A percentile compares a stretch with the other conserved stretches of the same genome.
Evolutionary conservation across 768 basidiomycete genomes (phyloP).

Genomic region (Rhodotorula sphaerocarpa): DNA sequence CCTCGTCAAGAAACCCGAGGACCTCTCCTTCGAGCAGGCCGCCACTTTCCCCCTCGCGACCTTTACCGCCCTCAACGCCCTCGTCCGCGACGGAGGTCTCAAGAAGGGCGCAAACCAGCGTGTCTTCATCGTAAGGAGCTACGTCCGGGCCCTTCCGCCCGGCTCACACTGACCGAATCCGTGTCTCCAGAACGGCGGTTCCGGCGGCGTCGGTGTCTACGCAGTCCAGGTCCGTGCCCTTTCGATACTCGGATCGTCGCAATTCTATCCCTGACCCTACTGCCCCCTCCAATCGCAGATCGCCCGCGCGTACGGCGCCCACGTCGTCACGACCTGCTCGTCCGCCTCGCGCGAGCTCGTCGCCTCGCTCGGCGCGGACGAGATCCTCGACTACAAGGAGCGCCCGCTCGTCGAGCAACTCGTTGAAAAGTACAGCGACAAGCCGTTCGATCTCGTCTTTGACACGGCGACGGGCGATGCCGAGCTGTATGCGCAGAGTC

Average conservation of each 20-base stretch:
- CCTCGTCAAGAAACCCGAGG: conserved; percentile 49
- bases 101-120: conserved; percentile 11
- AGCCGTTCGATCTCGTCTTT: conserved; percentile 52
- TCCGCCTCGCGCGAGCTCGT: conserved; percentile 16
- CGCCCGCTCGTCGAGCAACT: conserved; percentile 10
- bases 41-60: conserved; percentile 57
- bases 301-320: conserved; percentile 19
- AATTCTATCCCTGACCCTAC: background rate
- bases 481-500: conserved; percentile 49
- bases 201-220: conserved; percentile 16
- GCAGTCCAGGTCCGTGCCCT: conserved; percentile 15
- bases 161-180: background rate
- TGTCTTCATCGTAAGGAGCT: conserved; percentile 30
- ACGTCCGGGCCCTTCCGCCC: background rate
- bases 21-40: conserved; percentile 53
- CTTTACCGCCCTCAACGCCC: conserved; percentile 55
- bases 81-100: conserved; percentile 41
- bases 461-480: conserved; percentile 47
- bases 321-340: conserved; percentile 31
- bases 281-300: conserved; percentile 9
- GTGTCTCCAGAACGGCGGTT: conserved; percentile 19
- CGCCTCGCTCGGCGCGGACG: conserved; percentile 5
- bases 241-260: background rate
- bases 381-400: conserved; percentile 23
- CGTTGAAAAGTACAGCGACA: conserved; percentile 24